A percentile compares a stretch with the other conserved stretches of the same genome.
Evolutionary conservation across 2,329 filamentous ascomycete species (phyloP).

Genomic region (Arthrobotrys entomopaga): DNA sequence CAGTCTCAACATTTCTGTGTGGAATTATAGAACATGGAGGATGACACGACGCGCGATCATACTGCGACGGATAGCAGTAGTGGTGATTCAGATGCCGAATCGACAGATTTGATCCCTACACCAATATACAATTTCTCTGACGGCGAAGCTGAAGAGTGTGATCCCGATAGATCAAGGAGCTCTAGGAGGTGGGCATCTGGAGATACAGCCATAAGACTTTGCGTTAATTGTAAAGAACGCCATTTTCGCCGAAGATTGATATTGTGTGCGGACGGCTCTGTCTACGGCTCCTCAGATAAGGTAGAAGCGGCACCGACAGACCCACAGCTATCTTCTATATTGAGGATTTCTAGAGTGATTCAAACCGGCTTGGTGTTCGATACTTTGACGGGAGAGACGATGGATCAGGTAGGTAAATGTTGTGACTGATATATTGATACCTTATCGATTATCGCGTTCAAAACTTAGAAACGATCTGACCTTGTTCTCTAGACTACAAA

Average conservation of each 20-base stretch:
- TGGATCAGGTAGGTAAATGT: neutral
- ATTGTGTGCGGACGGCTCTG: neutral
- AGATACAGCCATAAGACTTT: neutral
- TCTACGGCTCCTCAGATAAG: slow-evolving; percentile 4
- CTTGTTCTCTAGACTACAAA: neutral
- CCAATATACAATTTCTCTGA: neutral
- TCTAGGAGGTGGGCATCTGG: too few species aligned
- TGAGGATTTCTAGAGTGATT: neutral
- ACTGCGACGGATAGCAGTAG: neutral
- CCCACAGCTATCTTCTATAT: neutral
- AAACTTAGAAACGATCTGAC: neutral
- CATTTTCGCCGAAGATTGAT: slow-evolving; percentile 3
- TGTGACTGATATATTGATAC: too few species aligned
- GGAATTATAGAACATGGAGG: neutral
- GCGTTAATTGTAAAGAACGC: neutral
- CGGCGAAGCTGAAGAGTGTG: neutral
- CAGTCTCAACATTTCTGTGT: neutral
- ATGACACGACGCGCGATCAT: neutral
- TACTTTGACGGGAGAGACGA: neutral
- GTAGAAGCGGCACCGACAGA: neutral
- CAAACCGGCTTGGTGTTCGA: neutral
- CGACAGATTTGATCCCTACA: neutral
- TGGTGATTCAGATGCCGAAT: slow-evolving; percentile 5
- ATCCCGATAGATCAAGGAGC: too few species aligned
- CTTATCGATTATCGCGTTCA: too few species aligned